These are phyloP conservation scores for Brassica carinata DNA, from an alignment of 345 rosid species.

Conservation along the genomic window DNA sequence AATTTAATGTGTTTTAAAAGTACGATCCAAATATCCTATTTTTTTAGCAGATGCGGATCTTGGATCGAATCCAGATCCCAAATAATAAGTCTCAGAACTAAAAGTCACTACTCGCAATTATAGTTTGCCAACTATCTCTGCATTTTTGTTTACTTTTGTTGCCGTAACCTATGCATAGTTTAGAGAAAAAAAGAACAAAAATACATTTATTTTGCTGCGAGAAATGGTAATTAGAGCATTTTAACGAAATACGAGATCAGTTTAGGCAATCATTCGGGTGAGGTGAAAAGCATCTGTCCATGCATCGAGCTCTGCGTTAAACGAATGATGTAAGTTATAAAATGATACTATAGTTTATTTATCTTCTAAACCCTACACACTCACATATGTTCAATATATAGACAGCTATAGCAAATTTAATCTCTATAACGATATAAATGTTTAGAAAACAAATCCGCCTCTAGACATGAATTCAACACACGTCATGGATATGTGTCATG, in stretches of 20 bases:
- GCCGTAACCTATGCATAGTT: slow-evolving; percentile 22
- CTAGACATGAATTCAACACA: slow-evolving; percentile 2
- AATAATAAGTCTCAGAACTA: too few relatives aligned
- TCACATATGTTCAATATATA: not conserved
- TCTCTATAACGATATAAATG: not conserved
- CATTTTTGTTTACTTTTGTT: slow-evolving; percentile 9
- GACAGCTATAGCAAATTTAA: not conserved
- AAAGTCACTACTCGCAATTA: slow-evolving; percentile 33
- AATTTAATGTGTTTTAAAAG: too few relatives aligned
- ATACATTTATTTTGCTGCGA: not conserved
- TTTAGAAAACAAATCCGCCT: not conserved
- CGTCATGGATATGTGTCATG: not conserved
- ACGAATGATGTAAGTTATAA: slow-evolving; percentile 9
- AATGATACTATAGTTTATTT: not conserved
- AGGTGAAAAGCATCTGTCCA: slow-evolving; percentile 33
- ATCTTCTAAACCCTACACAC: not conserved
- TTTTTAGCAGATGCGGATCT: too few relatives aligned
- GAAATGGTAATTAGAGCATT: slow-evolving; percentile 8
- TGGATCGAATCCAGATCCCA: too few relatives aligned
- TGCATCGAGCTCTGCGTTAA: slow-evolving; percentile 41
- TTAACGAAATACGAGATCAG: slow-evolving; percentile 10
- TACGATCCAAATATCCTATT: too few relatives aligned
- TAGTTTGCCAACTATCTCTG: slow-evolving; percentile 36
- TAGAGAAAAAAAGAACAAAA: not conserved
- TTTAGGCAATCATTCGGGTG: slow-evolving; percentile 34